Base-by-base conservation (phyloP, 106 monocot species). In the Gastrodia elata region DNA sequence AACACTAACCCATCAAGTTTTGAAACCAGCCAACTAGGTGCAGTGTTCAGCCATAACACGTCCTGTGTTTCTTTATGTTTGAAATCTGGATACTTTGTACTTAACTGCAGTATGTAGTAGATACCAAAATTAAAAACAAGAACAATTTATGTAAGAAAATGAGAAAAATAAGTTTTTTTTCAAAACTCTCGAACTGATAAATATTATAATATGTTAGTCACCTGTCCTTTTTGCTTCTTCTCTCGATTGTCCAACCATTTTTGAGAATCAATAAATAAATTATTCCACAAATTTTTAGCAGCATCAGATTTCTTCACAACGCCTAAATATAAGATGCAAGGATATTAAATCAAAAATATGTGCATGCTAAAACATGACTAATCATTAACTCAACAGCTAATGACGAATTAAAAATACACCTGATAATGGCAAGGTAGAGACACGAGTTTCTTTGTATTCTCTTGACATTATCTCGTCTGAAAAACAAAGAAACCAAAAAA, bases 61-160 rank as follows among this genome's bases (percentile, higher is more conserved):
- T 75, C 65, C 49, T n/a, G 15, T 59, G 73, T 81, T 35, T 61
- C 76, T n/a, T 79, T 91, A 34, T 87, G 74, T 15, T 55, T 87
- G 64, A 91, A 91, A 72, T 91, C 91, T 57, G 91, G 91, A 40
- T 38, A 80, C 25, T 79, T 91, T n/a, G 68, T 61, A 65, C 70
- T 83, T 73, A 74, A 39, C 91, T 91, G 78, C 67, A 81, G 22
- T 55, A 49, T 28, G 42, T 34, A 26, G 52, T 6, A 52, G 52
- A 52, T 52, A 7, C 44, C 3, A 52, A 52, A 52, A 5, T 5
- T 52, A 52, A 52, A 7, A 20, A 57, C 20, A 78, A 74, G 30
- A 35, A 70, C 35, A 25, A 20, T 20, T 2, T 18, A 39, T 32
- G 61, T 36, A 76, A 14, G 68, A 80, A 36, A 2, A 56, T 28